Conservation (phyloP, 163 green algal genomes). For the Botryococcus braunii region DNA sequence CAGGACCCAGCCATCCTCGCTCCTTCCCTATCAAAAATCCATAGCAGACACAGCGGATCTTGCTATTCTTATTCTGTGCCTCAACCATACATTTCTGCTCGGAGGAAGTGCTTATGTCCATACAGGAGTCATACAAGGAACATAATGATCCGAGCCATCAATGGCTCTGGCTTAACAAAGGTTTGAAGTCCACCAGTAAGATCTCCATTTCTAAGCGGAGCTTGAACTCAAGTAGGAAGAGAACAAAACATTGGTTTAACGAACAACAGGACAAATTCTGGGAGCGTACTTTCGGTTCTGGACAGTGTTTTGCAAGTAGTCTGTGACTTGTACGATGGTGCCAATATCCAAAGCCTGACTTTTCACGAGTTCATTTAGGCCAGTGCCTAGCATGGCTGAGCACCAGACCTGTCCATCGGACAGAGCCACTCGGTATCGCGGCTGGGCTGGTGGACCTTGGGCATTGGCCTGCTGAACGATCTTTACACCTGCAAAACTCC, state of each 20-base stretch:
- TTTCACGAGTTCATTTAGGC: conserved; percentile 60
- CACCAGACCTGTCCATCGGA: conserved; percentile 35
- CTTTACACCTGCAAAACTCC: conserved; percentile 8
- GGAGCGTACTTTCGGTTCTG: conserved; percentile 30
- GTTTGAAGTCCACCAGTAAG: not conserved
- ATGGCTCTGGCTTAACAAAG: not conserved
- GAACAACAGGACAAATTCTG: not conserved
- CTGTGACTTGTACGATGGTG: conserved; percentile 56
- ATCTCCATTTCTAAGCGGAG: too few relatives aligned
- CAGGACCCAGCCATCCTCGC: too few relatives aligned
- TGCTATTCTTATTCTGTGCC: too few relatives aligned
- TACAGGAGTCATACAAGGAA: too few relatives aligned
- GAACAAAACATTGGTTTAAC: not conserved
- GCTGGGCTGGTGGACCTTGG: too few relatives aligned
- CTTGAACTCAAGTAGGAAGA: conserved; percentile 8
- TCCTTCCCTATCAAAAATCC: too few relatives aligned
- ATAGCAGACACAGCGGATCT: too few relatives aligned
- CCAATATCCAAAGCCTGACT: conserved; percentile 29
- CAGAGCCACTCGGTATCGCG: conserved; percentile 21
- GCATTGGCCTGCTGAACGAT: not conserved
- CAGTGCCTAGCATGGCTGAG: conserved; percentile 69
- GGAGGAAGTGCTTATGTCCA: too few relatives aligned
- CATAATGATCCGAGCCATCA: too few relatives aligned
- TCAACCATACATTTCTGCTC: too few relatives aligned
- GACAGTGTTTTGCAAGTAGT: conserved; percentile 70